These are phyloP conservation scores for Kandelia obovata DNA, from an alignment of 345 rosid species.

Conservation along the genomic window DNA sequence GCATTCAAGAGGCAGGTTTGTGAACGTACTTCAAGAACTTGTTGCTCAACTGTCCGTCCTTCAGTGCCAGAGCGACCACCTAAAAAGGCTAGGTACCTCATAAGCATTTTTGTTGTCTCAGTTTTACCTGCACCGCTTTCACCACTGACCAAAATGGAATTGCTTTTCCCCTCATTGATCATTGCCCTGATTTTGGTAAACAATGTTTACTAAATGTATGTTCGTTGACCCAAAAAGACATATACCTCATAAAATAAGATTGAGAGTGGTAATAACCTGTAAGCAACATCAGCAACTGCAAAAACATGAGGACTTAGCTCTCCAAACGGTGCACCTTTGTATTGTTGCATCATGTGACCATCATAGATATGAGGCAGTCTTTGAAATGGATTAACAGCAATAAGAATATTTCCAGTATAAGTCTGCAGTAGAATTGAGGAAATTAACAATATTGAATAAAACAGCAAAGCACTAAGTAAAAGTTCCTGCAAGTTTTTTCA, in stretches of 20 bases:
- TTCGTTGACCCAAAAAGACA: conserved; percentile 3
- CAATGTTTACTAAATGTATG: conserved; percentile 3
- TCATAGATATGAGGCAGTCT: conserved; percentile 83
- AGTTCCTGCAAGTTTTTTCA: not conserved
- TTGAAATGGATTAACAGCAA: conserved; percentile 89
- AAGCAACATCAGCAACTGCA: conserved; percentile 88
- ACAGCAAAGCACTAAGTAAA: conserved; percentile 1
- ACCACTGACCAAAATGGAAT: conserved; percentile 85
- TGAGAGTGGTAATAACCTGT: conserved; percentile 43
- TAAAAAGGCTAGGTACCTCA: conserved; percentile 77
- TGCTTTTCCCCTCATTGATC: conserved; percentile 74
- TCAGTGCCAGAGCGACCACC: conserved; percentile 85
- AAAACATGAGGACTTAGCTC: conserved; percentile 90
- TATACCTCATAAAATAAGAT: not conserved
- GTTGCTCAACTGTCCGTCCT: conserved; percentile 90
- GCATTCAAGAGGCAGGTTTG: conserved; percentile 2
- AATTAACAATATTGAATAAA: conserved; percentile 1
- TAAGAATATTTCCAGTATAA: conserved; percentile 81
- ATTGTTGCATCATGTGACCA: conserved; percentile 87
- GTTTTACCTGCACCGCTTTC: conserved; percentile 94
- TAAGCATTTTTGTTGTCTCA: conserved; percentile 93
- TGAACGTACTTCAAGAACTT: conserved; percentile 79
- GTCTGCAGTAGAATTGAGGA: conserved; percentile 41
- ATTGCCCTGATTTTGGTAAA: conserved; percentile 50
- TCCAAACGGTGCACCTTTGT: conserved; percentile 86